These are phyloP conservation scores for Fusarium caatingaense DNA, from an alignment of 2,329 filamentous ascomycete genomes.

Conservation along the genomic window DNA sequence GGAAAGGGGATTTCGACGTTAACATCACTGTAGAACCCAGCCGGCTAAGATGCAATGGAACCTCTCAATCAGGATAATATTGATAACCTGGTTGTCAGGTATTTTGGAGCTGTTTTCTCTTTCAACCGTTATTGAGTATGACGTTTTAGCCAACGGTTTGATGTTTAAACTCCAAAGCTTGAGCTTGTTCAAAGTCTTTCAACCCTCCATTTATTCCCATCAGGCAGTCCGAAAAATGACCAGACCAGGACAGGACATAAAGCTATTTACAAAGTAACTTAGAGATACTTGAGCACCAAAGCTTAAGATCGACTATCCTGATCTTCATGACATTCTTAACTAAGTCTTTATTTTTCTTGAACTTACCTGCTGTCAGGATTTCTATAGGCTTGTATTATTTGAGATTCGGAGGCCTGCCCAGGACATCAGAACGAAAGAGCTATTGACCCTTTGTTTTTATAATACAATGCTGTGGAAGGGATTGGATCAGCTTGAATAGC, in stretches of 20 bases:
- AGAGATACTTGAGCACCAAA: too few relatives aligned
- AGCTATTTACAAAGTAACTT: too few relatives aligned
- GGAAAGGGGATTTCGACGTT: not conserved
- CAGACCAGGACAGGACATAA: too few relatives aligned
- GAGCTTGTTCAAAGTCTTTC: not conserved
- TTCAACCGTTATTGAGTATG: not conserved
- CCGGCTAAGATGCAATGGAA: conserved; percentile 10
- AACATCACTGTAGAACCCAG: not conserved
- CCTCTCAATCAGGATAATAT: not conserved
- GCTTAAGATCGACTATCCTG: too few relatives aligned
- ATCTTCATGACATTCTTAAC: too few relatives aligned
- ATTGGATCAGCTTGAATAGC: not conserved
- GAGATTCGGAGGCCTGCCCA: not conserved
- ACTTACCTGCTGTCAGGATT: too few relatives aligned
- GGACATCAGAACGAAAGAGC: not conserved
- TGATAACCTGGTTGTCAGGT: not conserved
- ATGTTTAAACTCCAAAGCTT: not conserved
- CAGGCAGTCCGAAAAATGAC: too few relatives aligned
- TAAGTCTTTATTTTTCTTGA: too few relatives aligned
- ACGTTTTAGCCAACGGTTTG: not conserved
- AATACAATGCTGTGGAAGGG: not conserved
- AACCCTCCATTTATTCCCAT: not conserved
- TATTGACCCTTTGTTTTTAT: not conserved
- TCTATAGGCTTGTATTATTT: not conserved
- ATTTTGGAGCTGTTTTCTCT: not conserved